These are phyloP conservation scores for Solanum hybrid DNA, from an alignment of 305 asterid species.

Conservation along the genomic window DNA sequence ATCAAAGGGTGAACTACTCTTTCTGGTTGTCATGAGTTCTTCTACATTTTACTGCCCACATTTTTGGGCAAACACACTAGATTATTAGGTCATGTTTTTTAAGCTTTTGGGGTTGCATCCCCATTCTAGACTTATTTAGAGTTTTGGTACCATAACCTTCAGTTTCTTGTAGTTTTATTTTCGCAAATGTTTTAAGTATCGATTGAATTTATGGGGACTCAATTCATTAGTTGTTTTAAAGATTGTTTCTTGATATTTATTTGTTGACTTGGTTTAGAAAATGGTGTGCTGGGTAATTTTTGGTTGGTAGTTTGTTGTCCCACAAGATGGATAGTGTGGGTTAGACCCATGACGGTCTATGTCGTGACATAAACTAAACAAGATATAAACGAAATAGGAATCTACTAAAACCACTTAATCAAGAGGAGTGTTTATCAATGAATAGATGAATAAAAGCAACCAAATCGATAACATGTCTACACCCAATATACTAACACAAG, in stretches of 20 bases:
- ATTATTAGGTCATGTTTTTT: background rate
- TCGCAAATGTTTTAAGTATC: too few relatives aligned
- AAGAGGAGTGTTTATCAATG: background rate
- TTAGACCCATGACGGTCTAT: background rate
- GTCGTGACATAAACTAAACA: background rate
- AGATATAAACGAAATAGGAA: background rate
- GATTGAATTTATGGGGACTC: background rate
- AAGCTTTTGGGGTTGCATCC: background rate
- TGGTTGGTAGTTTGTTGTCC: background rate
- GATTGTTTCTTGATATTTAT: background rate
- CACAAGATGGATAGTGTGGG: too few relatives aligned
- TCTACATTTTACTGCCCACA: background rate
- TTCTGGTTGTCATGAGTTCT: background rate
- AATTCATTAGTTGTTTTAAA: background rate
- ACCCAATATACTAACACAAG: background rate
- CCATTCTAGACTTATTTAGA: background rate
- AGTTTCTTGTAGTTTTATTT: background rate
- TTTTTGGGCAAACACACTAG: too few relatives aligned
- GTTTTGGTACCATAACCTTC: background rate
- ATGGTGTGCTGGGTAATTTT: background rate
- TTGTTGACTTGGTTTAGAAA: background rate
- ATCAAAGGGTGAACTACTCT: background rate
- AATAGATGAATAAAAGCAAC: background rate
- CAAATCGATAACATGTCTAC: background rate
- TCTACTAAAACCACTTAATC: background rate